Evolutionary conservation across 2,329 filamentous ascomycete genomes (phyloP), one percentile per base, ranked within the genome.

Genomic region (Cladosporium sphaerospermum): DNA sequence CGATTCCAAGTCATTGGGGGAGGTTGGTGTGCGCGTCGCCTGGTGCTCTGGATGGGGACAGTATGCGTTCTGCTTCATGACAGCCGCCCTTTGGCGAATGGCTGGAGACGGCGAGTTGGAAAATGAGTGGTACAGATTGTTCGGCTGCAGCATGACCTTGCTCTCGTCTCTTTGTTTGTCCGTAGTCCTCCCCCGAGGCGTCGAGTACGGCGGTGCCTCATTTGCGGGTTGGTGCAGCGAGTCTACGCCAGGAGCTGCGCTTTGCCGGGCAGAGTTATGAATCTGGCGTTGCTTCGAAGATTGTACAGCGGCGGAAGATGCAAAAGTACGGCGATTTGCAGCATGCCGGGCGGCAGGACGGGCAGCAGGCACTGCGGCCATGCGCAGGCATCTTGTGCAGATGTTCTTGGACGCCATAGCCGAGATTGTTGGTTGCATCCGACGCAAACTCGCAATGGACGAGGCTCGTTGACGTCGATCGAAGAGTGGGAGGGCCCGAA

Each of bases 21-120:
- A 83, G 50, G 78, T 79, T 1, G 88, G 80, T 4, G 84, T 68
- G 58, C 87, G 82, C 2, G 88, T 91, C 52, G 85, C 81, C 62
- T 85, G 83, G 69, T 99, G 93, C 52, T 87, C 83, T 5, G 89
- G 89, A 65, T 99, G 93, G 23, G 93, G 89, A 66, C 93, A 99
- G 70, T 89, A 88, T 11, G 92, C 92, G 75, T 96, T 89, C 65
- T 95, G 87, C 67, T 85, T 88, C 73, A 97, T 97, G 65, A 89
- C 95, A 9, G 87, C 88, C 28, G 92, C 93, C 61, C 93, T 85
- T 63, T 84, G 83, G 62, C 92, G 84, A 59, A 99, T 96, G 57
- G 88, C 86, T 37, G 89, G 86, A 40, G 92, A 87, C 8, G 95
- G 93, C 11, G 93, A 99, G 59, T 85, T 79, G 34, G 89, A 88